phyloP scores from a whole-genome alignment of 495 filamentous ascomycete genomes.

The Viridothelium virens region DNA sequence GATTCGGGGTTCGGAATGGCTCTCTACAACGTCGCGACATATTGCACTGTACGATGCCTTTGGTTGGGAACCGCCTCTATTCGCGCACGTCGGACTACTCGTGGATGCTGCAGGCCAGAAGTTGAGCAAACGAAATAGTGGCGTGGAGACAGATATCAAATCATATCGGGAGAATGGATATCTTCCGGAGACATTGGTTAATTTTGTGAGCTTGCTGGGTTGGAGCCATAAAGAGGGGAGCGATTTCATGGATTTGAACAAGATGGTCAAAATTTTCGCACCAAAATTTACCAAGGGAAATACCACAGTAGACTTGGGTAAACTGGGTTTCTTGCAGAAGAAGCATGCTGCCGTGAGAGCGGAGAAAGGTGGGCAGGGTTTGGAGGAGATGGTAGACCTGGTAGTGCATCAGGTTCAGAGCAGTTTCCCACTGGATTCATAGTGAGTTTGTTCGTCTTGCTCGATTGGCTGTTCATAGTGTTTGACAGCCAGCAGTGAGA shows the following conservation, averaged over 20 bases:
- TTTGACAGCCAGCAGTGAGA: slow-evolving; percentile 17
- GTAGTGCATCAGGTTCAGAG: slow-evolving; percentile 12
- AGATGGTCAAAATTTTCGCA: slow-evolving; percentile 65
- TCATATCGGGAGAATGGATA: slow-evolving; percentile 61
- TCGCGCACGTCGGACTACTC: slow-evolving; percentile 83
- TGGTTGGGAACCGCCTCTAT: slow-evolving; percentile 72
- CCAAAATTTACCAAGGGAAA: slow-evolving; percentile 84
- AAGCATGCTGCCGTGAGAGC: slow-evolving; percentile 46
- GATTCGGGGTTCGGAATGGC: slow-evolving; percentile 88
- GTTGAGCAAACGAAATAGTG: slow-evolving; percentile 71
- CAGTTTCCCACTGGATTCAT: slow-evolving; percentile 19
- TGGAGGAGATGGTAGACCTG: slow-evolving; percentile 44
- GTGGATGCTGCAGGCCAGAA: slow-evolving; percentile 69
- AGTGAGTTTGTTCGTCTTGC: slow-evolving; percentile 21
- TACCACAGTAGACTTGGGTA: slow-evolving; percentile 71
- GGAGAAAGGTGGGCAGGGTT: slow-evolving; percentile 24
- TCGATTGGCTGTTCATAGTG: slow-evolving; percentile 10
- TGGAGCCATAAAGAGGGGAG: slow-evolving; percentile 64
- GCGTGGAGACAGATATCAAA: slow-evolving; percentile 56
- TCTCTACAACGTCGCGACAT: slow-evolving; percentile 86
- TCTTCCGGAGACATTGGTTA: slow-evolving; percentile 66
- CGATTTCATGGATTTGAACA: slow-evolving; percentile 62
- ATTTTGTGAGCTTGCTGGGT: slow-evolving; percentile 78
- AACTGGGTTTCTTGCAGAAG: slow-evolving; percentile 73
- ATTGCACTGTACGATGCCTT: slow-evolving; percentile 81